A percentile compares a stretch with the other conserved stretches of the same genome.
These are phyloP conservation scores for Eruca vesicaria DNA, from an alignment of 441 rosid species.

Conservation along the genomic window DNA sequence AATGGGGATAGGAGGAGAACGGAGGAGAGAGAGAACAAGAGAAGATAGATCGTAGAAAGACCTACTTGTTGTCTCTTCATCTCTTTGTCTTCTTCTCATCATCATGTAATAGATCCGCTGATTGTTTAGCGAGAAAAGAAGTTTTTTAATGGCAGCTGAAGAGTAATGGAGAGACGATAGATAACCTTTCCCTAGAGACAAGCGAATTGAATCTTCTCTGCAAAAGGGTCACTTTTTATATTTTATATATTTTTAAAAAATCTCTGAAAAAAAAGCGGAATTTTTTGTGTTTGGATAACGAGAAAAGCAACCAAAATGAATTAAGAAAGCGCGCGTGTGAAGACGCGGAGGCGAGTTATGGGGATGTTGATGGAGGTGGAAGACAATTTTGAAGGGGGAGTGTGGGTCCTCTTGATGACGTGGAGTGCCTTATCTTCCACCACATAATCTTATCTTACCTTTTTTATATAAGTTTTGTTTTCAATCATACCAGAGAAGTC, in stretches of 20 bases:
- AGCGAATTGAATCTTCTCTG: background rate
- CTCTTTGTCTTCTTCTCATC: conserved; percentile 60
- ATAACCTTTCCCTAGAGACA: background rate
- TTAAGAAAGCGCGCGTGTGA: background rate
- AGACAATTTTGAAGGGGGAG: background rate
- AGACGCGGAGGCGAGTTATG: background rate
- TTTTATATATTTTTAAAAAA: background rate
- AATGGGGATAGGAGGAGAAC: conserved; percentile 57
- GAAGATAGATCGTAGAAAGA: conserved; percentile 64
- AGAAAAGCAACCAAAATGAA: background rate
- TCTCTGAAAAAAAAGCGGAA: background rate
- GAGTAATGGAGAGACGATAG: background rate
- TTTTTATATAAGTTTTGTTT: background rate
- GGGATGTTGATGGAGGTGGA: background rate
- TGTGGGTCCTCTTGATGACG: background rate
- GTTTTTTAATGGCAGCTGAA: background rate
- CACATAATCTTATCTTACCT: background rate
- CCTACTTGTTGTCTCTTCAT: conserved; percentile 49
- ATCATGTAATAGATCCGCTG: too few relatives aligned
- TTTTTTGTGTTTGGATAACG: background rate
- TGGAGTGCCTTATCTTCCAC: background rate
- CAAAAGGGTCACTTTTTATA: background rate
- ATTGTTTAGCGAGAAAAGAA: too few relatives aligned
- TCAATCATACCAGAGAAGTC: background rate
- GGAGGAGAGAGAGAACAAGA: conserved; percentile 62